Evolutionary conservation across 1,284 basidiomycete genomes (phyloP).

Genomic region (Ustilago loliicola): DNA sequence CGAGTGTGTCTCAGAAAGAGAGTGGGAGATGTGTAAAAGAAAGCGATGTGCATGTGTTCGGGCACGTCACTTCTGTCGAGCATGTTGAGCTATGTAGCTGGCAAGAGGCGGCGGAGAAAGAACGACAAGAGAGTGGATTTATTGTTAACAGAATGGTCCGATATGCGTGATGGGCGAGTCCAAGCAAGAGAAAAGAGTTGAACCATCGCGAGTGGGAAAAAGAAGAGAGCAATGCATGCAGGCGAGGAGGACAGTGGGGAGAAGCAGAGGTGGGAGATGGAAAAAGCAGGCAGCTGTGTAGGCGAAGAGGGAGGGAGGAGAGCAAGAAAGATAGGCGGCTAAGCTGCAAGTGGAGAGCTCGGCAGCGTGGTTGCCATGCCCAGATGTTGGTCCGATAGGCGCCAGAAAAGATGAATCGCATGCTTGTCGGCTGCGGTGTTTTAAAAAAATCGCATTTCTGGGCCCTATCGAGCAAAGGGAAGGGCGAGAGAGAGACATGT

Average conservation of each 20-base stretch:
- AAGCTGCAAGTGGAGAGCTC: conserved; percentile 19
- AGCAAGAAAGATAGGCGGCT: conserved; percentile 12
- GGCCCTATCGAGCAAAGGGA: neutral
- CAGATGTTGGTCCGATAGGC: conserved; percentile 23
- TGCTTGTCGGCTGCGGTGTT: conserved; percentile 23
- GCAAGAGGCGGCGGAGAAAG: neutral
- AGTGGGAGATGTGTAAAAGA: neutral
- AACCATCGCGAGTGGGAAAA: neutral
- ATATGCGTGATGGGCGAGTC: neutral
- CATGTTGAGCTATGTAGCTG: neutral
- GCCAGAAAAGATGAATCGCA: neutral
- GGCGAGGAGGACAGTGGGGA: neutral
- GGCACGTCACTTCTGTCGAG: neutral
- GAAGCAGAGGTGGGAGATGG: too few species aligned
- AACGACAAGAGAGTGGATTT: neutral
- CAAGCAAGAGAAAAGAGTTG: neutral
- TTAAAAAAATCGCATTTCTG: conserved; percentile 11
- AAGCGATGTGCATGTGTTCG: neutral
- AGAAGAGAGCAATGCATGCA: neutral
- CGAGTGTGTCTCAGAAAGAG: neutral
- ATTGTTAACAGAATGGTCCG: neutral
- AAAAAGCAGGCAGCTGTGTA: neutral
- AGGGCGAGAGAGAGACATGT: neutral
- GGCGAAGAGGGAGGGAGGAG: neutral
- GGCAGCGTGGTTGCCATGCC: conserved; percentile 16